Conservation (phyloP, 345 rosid species). For the Gynandropsis gynandra region DNA sequence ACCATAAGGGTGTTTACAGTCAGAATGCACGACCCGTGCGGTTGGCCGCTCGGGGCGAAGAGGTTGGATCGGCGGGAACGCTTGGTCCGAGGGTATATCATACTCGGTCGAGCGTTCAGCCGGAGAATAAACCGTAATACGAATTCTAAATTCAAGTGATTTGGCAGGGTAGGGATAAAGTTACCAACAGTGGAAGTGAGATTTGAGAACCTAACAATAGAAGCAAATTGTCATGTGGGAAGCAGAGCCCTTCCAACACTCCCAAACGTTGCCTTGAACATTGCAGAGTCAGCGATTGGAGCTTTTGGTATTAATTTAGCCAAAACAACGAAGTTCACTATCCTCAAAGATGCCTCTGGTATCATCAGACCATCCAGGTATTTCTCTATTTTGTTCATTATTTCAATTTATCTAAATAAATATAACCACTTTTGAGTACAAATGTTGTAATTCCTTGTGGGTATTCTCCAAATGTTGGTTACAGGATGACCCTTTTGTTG, state of each 20-base stretch:
- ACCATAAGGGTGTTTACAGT: too few species aligned
- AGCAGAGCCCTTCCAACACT: conserved; percentile 85
- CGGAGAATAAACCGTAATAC: too few species aligned
- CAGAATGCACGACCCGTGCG: too few species aligned
- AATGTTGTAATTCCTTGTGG: too few species aligned
- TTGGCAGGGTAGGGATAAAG: conserved; percentile 65
- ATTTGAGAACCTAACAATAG: conserved; percentile 56
- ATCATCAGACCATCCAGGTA: conserved; percentile 77
- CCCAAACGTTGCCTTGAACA: conserved; percentile 61
- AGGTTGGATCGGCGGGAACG: too few species aligned
- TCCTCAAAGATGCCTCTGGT: conserved; percentile 70
- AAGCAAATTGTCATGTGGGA: conserved; percentile 76
- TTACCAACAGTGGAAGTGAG: conserved; percentile 86
- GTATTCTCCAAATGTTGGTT: conserved; percentile 1
- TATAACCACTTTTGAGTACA: background rate
- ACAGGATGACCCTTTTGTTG: conserved; percentile 62
- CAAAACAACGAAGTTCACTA: conserved; percentile 60
- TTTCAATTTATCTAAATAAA: too few species aligned
- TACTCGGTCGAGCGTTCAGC: too few species aligned
- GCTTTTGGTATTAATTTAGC: conserved; percentile 49
- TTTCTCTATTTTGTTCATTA: background rate
- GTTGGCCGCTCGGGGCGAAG: too few species aligned
- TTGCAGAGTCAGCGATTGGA: conserved; percentile 51
- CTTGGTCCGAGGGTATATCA: too few species aligned
- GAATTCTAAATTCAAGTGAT: too few species aligned